Conservation (phyloP, 2,329 filamentous ascomycete genomes). For the Hypoxylon sp. region DNA sequence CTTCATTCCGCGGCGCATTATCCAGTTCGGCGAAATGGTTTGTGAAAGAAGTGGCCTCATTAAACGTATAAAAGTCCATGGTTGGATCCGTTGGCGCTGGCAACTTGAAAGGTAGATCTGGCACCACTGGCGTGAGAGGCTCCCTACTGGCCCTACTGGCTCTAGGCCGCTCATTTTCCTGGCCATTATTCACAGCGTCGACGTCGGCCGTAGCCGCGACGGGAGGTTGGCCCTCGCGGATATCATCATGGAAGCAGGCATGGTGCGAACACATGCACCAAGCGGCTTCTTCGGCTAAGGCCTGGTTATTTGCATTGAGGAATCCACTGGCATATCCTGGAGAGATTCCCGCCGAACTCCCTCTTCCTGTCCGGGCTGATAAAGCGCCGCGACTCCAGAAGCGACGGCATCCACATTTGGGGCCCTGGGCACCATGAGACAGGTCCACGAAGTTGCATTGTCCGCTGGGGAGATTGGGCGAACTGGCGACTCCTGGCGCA, state of each 20-base stretch:
- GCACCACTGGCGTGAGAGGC: constrained; percentile 63
- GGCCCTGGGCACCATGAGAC: constrained; percentile 63
- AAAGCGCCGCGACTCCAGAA: constrained; percentile 65
- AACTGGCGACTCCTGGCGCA: constrained; percentile 51
- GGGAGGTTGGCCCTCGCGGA: constrained; percentile 49
- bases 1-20: constrained; percentile 43
- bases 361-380: constrained; percentile 50
- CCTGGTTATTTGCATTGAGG: constrained; percentile 28
- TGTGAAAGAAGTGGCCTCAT: constrained; percentile 53
- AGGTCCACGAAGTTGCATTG: constrained; percentile 70
- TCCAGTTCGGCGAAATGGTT: constrained; percentile 50
- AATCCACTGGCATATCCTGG: constrained; percentile 47
- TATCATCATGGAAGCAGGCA: constrained; percentile 71
- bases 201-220: constrained; percentile 44
- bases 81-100: constrained; percentile 54
- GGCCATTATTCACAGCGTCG: constrained; percentile 51
- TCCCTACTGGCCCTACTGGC: constrained; percentile 59
- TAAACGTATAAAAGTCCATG: constrained; percentile 59
- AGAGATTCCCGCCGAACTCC: constrained; percentile 45
- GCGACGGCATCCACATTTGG: constrained; percentile 70
- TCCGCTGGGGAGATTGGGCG: constrained; percentile 61
- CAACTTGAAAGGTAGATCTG: constrained; percentile 60
- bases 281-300: constrained; percentile 56
- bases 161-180: constrained; percentile 67
- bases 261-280: constrained; percentile 75